Evolutionary conservation across 768 basidiomycete species (phyloP).

Genomic region (Antrodiella citrinella): DNA sequence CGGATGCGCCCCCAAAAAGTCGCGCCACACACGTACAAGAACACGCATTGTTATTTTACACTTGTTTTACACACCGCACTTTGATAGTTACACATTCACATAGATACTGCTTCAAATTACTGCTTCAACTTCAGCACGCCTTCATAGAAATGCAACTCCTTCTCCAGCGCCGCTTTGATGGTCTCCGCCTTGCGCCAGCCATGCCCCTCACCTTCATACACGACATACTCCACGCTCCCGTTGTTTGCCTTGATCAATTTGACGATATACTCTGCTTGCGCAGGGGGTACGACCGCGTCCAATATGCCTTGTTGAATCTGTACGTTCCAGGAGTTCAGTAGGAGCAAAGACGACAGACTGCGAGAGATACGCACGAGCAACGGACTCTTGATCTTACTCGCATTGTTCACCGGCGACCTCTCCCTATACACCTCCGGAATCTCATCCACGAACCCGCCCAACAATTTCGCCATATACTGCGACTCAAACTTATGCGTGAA

Average conservation of each 20-base stretch:
- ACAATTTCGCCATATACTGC: conserved; percentile 46
- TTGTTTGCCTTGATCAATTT: conserved; percentile 40
- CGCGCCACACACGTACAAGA: no score
- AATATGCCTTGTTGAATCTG: conserved; percentile 64
- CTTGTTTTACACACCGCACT: no score
- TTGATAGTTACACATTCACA: neutral
- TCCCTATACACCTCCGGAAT: conserved; percentile 34
- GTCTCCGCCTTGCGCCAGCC: conserved; percentile 52
- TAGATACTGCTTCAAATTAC: neutral
- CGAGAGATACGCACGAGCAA: conserved; percentile 42
- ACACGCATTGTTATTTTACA: no score
- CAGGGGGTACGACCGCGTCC: conserved; percentile 60
- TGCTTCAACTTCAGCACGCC: conserved; percentile 26
- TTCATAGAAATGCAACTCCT: conserved; percentile 48
- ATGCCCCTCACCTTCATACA: conserved; percentile 61
- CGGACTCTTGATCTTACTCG: conserved; percentile 52
- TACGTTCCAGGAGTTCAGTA: neutral
- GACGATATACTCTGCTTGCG: conserved; percentile 53
- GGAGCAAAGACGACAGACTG: neutral
- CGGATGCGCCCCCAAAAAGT: no score
- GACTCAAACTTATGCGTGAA: conserved; percentile 72
- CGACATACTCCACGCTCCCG: conserved; percentile 48
- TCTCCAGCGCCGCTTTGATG: conserved; percentile 43
- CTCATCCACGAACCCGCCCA: conserved; percentile 48
- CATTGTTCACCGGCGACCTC: conserved; percentile 57